phyloP scores from a whole-genome alignment of 2,329 filamentous ascomycete genomes.

The Colletotrichum sp. region DNA sequence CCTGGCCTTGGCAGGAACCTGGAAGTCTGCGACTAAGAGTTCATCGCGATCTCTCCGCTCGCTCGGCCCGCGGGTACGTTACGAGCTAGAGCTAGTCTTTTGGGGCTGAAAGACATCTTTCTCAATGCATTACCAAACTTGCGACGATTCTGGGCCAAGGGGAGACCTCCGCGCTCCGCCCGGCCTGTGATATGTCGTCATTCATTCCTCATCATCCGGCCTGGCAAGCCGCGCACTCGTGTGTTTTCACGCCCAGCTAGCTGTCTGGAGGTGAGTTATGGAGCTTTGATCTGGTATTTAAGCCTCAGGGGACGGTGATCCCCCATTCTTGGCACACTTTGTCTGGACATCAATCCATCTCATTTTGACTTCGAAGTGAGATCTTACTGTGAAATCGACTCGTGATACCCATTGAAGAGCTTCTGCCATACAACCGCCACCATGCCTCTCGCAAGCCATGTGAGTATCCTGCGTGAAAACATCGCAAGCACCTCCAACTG shows the following conservation, averaged over 20 bases:
- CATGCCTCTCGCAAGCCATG: slow-evolving; percentile 22
- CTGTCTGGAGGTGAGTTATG: not conserved
- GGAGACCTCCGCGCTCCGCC: slow-evolving; percentile 1
- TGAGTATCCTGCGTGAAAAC: not conserved
- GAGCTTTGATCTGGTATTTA: slow-evolving; percentile 5
- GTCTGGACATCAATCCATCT: not conserved
- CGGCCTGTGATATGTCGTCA: slow-evolving; percentile 11
- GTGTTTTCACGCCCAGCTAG: not conserved
- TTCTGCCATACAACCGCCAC: not conserved
- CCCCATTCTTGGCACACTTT: not conserved
- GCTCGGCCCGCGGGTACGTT: slow-evolving; percentile 1
- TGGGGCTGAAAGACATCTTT: not conserved
- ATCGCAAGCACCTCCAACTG: not conserved
- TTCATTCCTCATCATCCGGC: slow-evolving; percentile 8
- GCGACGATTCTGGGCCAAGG: not conserved
- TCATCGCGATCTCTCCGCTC: not conserved
- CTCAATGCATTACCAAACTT: not conserved
- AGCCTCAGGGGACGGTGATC: not conserved
- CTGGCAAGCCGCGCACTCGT: not conserved
- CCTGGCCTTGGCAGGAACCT: slow-evolving; percentile 13
- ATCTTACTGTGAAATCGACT: not conserved
- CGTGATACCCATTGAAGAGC: not conserved
- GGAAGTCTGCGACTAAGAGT: not conserved
- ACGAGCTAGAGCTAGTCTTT: not conserved
- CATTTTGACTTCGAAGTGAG: not conserved